Percentiles rank a stretch among this genome's conserved stretches.
These are phyloP conservation scores for Alternaria arbusti DNA, from an alignment of 2,329 filamentous ascomycete genomes.

Conservation along the genomic window DNA sequence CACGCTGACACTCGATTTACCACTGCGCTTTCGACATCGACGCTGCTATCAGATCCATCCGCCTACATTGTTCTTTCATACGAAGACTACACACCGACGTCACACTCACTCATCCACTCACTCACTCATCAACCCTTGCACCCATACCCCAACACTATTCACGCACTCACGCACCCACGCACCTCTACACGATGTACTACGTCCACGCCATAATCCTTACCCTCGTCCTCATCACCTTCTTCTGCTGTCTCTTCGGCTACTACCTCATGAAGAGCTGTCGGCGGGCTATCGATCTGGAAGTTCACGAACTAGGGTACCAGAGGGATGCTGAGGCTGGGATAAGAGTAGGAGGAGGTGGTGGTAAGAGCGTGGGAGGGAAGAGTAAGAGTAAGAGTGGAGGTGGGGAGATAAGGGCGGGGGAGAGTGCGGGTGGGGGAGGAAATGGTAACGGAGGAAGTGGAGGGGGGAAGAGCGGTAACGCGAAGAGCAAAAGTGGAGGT, in stretches of 20 bases:
- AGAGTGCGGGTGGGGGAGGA: not conserved
- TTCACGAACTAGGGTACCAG: slow-evolving; percentile 9
- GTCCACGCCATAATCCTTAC: slow-evolving; percentile 21
- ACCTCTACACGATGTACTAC: slow-evolving; percentile 7
- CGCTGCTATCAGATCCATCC: too few relatives aligned
- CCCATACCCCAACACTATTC: not conserved
- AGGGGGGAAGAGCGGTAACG: too few relatives aligned
- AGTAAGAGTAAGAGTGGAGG: not conserved
- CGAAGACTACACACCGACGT: too few relatives aligned
- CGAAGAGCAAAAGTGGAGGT: not conserved
- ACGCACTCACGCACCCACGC: not conserved
- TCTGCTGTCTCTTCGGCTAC: slow-evolving; percentile 24
- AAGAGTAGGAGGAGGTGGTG: not conserved
- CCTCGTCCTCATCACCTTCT: slow-evolving; percentile 17
- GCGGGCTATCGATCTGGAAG: slow-evolving; percentile 21
- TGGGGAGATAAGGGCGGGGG: not conserved
- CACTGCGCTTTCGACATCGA: not conserved
- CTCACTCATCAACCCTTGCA: too few relatives aligned
- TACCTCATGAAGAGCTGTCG: slow-evolving; percentile 21
- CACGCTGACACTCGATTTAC: not conserved
- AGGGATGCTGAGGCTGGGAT: slow-evolving; percentile 7
- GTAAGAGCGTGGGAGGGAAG: not conserved
- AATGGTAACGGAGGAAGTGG: too few relatives aligned
- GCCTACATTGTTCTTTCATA: too few relatives aligned
- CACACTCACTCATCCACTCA: too few relatives aligned